Evolutionary conservation across 257 asterid species (phyloP).

Genomic region (Knoxia roxburghii): DNA sequence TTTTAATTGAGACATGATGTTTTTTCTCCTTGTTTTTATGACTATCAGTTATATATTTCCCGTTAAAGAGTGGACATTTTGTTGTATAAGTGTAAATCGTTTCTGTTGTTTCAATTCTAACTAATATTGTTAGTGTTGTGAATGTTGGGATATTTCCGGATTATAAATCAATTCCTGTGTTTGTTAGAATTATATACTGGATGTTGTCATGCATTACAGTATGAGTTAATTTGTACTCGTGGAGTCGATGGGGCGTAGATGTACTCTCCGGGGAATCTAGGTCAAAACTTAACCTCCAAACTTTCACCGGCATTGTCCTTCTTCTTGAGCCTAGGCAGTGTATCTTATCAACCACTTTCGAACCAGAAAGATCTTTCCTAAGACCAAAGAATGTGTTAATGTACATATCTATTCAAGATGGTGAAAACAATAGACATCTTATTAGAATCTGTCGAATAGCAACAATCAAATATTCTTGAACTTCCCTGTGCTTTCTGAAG

Average conservation of each 20-base stretch:
- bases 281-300: constrained; percentile 18
- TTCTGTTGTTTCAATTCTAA: not conserved
- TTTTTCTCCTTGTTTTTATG: not conserved
- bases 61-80: not conserved
- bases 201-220: not conserved
- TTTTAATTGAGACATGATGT: not conserved
- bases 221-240: not conserved
- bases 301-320: constrained; percentile 47
- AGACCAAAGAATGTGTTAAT: not conserved
- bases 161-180: not conserved
- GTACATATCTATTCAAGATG: not conserved
- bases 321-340: constrained; percentile 34
- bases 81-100: not conserved
- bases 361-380: not conserved
- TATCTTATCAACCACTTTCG: not conserved
- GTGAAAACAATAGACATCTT: not conserved
- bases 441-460: not conserved
- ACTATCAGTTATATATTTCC: not conserved
- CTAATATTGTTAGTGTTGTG: not conserved
- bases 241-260: too few species aligned
- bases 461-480: not conserved
- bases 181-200: not conserved
- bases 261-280: too few species aligned
- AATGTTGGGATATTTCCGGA: not conserved
- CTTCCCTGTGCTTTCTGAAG: not conserved